phyloP scores from a whole-genome alignment of 805 yeast genomes.

The Cephaloascus fragrans region DNA sequence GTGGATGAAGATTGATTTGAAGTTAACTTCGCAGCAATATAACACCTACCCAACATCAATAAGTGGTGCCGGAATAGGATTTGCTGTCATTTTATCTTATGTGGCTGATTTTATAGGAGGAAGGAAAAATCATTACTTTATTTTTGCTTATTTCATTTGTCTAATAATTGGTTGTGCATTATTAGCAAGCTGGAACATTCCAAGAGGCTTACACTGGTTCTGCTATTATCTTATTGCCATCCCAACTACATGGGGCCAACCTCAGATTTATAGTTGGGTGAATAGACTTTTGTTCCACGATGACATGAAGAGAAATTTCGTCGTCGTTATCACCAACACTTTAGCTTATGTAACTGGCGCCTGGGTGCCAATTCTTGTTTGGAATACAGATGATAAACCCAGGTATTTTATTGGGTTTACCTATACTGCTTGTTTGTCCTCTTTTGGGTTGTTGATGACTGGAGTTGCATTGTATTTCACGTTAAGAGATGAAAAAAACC shows the following conservation, averaged over 20 bases:
- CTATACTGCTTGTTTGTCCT: conserved; percentile 21
- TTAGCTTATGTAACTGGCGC: conserved; percentile 30
- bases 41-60: conserved; percentile 21
- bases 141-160: conserved; percentile 24
- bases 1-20: conserved; percentile 22
- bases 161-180: conserved; percentile 31
- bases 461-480: conserved; percentile 10
- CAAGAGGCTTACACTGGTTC: conserved; percentile 39
- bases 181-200: conserved; percentile 38
- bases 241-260: conserved; percentile 45
- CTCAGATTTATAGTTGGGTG: conserved; percentile 47
- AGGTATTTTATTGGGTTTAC: conserved; percentile 25
- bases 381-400: conserved; percentile 27
- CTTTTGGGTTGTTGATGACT: conserved; percentile 20
- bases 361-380: conserved; percentile 30
- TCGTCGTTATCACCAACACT: conserved; percentile 29
- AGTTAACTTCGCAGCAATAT: conserved; percentile 17
- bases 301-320: conserved; percentile 29
- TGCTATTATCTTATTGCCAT: conserved; percentile 37
- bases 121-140: conserved; percentile 22
- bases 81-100: conserved; percentile 15
- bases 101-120: conserved; percentile 22
- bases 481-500: conserved; percentile 9
- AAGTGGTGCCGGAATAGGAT: conserved; percentile 16
- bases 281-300: conserved; percentile 33